phyloP scores from a whole-genome alignment of 2,329 filamentous ascomycete genomes.

The Fusarium lateritium region DNA sequence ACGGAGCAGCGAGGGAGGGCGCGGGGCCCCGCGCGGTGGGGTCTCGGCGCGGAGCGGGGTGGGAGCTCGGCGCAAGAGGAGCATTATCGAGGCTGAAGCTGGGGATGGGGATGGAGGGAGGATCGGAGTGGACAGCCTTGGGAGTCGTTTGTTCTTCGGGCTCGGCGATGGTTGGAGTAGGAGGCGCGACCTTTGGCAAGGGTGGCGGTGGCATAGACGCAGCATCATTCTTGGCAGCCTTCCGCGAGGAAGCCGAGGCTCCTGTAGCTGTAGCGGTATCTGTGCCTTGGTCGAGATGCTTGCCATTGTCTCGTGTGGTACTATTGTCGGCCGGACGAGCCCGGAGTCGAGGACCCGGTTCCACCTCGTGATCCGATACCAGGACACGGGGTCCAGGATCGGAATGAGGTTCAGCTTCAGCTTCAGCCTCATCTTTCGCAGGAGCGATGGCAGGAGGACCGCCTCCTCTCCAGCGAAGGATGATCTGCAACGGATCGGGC shows the following conservation, averaged over 20 bases:
- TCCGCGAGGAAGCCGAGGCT: slow-evolving; percentile 1
- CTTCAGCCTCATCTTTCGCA: slow-evolving; percentile 15
- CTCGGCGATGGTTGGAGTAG: slow-evolving; percentile 43
- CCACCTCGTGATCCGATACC: slow-evolving; percentile 47
- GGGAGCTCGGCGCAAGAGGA: slow-evolving; percentile 39
- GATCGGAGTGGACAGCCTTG: slow-evolving; percentile 58
- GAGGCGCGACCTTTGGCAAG: slow-evolving; percentile 49
- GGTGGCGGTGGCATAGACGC: slow-evolving; percentile 58
- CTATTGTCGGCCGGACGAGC: slow-evolving; percentile 45
- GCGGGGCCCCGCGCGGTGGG: slow-evolving; percentile 39
- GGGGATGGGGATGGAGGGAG: slow-evolving; percentile 56
- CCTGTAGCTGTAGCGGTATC: slow-evolving; percentile 19
- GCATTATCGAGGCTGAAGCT: slow-evolving; percentile 62
- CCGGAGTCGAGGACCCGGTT: slow-evolving; percentile 44
- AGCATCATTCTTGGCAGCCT: slow-evolving; percentile 46
- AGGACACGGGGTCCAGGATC: slow-evolving; percentile 40
- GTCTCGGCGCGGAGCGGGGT: slow-evolving; percentile 33
- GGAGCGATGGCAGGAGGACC: slow-evolving; percentile 21
- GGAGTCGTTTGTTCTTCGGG: slow-evolving; percentile 65
- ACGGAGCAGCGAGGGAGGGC: slow-evolving; percentile 23
- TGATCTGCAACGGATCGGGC: slow-evolving; percentile 46
- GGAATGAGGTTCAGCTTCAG: slow-evolving; percentile 20
- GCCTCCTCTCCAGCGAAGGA: slow-evolving; percentile 45
- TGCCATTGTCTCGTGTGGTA: slow-evolving; percentile 31
- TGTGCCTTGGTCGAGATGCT: slow-evolving; percentile 21